Conservation (phyloP, 2,329 filamentous ascomycete species). For the Verticillium tricorpus region DNA sequence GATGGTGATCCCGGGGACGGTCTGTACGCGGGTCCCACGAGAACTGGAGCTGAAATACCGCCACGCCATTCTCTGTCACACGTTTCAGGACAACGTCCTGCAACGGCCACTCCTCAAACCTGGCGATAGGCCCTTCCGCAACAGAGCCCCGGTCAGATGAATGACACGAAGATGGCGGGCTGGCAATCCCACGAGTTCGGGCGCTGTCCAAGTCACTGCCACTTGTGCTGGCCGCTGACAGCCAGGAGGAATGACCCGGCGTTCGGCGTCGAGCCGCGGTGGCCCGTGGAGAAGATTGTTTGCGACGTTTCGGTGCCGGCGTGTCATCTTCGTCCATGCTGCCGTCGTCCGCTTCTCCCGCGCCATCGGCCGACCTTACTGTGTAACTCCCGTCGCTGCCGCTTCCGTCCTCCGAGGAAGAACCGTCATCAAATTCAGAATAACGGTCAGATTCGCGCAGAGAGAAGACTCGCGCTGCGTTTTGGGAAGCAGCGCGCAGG, state of each 20-base stretch:
- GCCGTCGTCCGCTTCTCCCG: background rate
- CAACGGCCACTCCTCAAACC: slow-evolving; percentile 4
- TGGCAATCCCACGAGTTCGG: background rate
- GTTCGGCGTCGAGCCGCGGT: background rate
- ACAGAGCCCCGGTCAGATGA: background rate
- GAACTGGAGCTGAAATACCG: slow-evolving; percentile 5
- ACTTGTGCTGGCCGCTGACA: background rate
- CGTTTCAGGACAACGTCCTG: slow-evolving; percentile 1
- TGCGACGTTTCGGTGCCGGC: slow-evolving; percentile 12
- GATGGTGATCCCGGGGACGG: background rate
- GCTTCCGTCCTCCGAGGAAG: background rate
- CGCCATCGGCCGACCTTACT: background rate
- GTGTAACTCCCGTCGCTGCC: background rate
- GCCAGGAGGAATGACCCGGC: background rate
- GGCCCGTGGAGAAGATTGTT: background rate
- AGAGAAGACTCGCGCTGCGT: background rate
- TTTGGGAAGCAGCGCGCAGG: background rate
- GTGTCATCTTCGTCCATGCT: background rate
- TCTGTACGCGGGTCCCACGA: slow-evolving; percentile 3
- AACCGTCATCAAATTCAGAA: background rate
- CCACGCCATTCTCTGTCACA: slow-evolving; percentile 1
- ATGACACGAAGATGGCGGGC: background rate
- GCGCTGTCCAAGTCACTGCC: background rate
- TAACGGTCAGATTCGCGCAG: background rate
- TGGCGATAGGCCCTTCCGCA: background rate